Evolutionary conservation across 257 asterid genomes (phyloP), one percentile per base, ranked within the genome.

Genomic region (Galeopsis tetrahit): DNA sequence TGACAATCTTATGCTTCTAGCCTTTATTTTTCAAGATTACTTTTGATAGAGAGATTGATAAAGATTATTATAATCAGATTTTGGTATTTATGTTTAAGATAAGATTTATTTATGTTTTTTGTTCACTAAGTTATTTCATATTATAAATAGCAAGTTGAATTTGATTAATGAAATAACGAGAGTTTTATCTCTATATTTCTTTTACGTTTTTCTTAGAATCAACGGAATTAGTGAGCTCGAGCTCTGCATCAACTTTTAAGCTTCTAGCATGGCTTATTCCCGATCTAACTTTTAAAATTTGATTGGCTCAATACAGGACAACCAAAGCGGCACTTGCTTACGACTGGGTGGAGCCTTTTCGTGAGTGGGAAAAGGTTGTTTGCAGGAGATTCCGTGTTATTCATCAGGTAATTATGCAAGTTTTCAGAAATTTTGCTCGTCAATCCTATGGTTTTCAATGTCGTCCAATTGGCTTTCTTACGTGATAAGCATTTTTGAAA

Each of bases 311-410:
- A 57, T 51, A 67, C 44, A 93, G 98, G 98, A 69, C 97, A 90
- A 80, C 98, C 98, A 3, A 93, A 93, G 77, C 93, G 98, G 13
- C 98, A 93, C 87, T 77, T 93, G 85, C 96, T 93, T 34, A 93
- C 98, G 1, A 90, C 97, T 3, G 98, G 98, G 32, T 93, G 98
- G 98, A 93, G 96, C 84, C 96, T 91, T 40, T 89, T 93, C 56
- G 91, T 93, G 36, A 81, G 98, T 70, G 97, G 97, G 53, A 93
- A 93, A 86, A 86, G 96, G 85, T 84, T 93, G 63, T 85, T 84
- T 76, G 96, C 98, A 0, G 97, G 98, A 38, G 98, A 89, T 68
- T 88, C 96, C 0, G 98, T 93, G 74, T 77, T 93, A 72, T 91
- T 93, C 77, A 91, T 93, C 39, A 89, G 97, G 97, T 93, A 84